Conservation (phyloP, 2,329 filamentous ascomycete genomes). For the Daldinia sp. region DNA sequence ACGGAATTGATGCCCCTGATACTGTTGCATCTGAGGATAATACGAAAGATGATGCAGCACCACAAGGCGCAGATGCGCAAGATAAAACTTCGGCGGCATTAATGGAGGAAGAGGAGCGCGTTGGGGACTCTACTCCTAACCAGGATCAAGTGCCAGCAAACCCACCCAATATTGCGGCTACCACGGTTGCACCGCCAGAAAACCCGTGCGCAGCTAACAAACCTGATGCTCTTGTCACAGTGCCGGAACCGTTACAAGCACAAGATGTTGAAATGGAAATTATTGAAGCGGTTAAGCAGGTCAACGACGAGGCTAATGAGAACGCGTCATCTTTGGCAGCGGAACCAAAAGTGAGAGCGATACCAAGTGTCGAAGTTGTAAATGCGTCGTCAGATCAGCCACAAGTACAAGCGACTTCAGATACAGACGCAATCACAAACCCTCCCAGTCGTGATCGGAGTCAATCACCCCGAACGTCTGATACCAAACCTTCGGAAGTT, state of each 20-base stretch:
- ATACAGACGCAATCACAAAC: constrained; percentile 59
- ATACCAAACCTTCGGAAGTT: constrained; percentile 64
- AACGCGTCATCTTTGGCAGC: constrained; percentile 1
- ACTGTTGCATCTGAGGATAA: background rate
- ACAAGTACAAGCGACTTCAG: constrained; percentile 54
- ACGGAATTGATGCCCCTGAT: constrained; percentile 8
- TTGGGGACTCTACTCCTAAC: background rate
- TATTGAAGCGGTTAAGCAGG: constrained; percentile 43
- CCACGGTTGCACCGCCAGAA: constrained; percentile 24
- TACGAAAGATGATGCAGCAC: background rate
- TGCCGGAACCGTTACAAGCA: constrained; percentile 40
- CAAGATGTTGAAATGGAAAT: constrained; percentile 46
- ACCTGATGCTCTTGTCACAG: constrained; percentile 31
- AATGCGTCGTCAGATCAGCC: constrained; percentile 47
- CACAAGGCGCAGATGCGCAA: background rate
- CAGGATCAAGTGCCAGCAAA: constrained; percentile 13
- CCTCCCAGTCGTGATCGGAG: constrained; percentile 59
- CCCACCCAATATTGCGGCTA: background rate
- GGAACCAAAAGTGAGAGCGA: constrained; percentile 13
- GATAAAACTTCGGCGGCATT: constrained; percentile 4
- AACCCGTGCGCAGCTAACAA: constrained; percentile 39
- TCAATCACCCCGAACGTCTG: constrained; percentile 62
- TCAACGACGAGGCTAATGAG: constrained; percentile 26
- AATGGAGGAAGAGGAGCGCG: background rate
- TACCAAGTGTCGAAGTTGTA: constrained; percentile 48